Evolutionary conservation across 495 filamentous ascomycete species (phyloP), one percentile per base, ranked within the genome.

Genomic region (Trichoderma gamsii): DNA sequence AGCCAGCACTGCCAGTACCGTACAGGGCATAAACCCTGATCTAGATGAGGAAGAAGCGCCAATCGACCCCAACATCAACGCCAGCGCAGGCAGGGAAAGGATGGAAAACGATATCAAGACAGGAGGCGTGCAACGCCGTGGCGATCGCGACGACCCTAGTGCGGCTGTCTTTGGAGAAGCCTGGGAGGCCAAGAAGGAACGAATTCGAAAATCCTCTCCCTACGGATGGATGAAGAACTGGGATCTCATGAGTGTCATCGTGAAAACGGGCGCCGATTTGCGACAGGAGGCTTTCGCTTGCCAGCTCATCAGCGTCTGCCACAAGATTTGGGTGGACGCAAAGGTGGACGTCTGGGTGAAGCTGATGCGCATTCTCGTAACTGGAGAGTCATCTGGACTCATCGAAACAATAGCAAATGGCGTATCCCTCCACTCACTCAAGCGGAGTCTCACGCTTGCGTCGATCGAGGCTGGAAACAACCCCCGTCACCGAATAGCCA

Each of bases 51-150:
- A 78, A 23, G 56, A 61, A 9, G 56, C 70, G 3, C 38, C 76
- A 8, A 68, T 80, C 6, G 76, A 81, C 12, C 74, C 86, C 29
- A 76, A 79, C 9, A 81, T 85, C 68, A 87, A 86, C 74, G 74
- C 82, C 38, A 88, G 83, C 49, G 88, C 89, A 56, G 89, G 89
- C 67, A 86, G 87, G 35, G 89, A 88, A 44, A 80, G 89, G 70
- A 92, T 92, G 90, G 89, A 92, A 76, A 92, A 92, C 75, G 89
- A 92, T 74, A 81, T 88, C 74, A 90, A 89, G 78, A 92, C 89
- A 23, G 90, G 89, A 65, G 89, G 89, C 35, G 84, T 92, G 6
- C 87, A 87, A 71, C 85, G 88, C 41, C 88, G 89, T 72, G 89
- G 89, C 21, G 89, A 92, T 73, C 85, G 89, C 32, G 89, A 92